phyloP scores from a whole-genome alignment of 768 basidiomycete genomes.

The Trametopsis cervina region DNA sequence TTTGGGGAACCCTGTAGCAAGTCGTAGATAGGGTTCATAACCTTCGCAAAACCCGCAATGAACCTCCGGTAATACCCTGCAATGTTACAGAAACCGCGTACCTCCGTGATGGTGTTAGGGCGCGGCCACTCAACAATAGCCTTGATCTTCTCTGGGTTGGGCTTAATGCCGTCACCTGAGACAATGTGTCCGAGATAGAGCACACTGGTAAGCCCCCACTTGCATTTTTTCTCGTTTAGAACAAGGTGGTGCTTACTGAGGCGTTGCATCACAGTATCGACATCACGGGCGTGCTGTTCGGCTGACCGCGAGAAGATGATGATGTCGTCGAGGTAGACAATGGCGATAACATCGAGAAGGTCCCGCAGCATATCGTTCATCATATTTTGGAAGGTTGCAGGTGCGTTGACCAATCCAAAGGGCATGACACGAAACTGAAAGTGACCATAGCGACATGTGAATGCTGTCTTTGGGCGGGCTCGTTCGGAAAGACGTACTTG shows the following conservation, averaged over 20 bases:
- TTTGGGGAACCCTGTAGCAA: constrained; percentile 24
- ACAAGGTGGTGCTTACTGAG: constrained; percentile 26
- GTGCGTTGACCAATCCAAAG: constrained; percentile 21
- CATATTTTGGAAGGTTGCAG: constrained; percentile 7
- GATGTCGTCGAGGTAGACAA: constrained; percentile 12
- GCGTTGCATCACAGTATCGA: constrained; percentile 13
- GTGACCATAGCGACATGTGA: constrained; percentile 29
- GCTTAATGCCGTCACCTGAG: constrained; percentile 23
- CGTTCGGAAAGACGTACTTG: constrained; percentile 31
- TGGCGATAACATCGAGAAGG: constrained; percentile 8
- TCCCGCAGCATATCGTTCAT: constrained; percentile 13
- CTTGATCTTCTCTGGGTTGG: constrained; percentile 35
- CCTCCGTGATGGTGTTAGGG: constrained; percentile 20
- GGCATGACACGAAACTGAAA: constrained; percentile 31
- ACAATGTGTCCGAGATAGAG: constrained; percentile 38
- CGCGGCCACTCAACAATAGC: constrained; percentile 25
- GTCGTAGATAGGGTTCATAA: constrained; percentile 24
- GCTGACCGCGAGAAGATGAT: constrained; percentile 12
- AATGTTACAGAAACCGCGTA: constrained; percentile 26
- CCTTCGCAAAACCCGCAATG: constrained; percentile 27
- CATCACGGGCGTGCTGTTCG: constrained; percentile 14
- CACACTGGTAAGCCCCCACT: constrained; percentile 29
- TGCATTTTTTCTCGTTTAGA: constrained; percentile 26
- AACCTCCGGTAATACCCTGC: constrained; percentile 26
- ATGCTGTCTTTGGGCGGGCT: constrained; percentile 34